These are phyloP conservation scores for Trifolium dubium DNA, from an alignment of 306 rosid genomes.

Conservation along the genomic window DNA sequence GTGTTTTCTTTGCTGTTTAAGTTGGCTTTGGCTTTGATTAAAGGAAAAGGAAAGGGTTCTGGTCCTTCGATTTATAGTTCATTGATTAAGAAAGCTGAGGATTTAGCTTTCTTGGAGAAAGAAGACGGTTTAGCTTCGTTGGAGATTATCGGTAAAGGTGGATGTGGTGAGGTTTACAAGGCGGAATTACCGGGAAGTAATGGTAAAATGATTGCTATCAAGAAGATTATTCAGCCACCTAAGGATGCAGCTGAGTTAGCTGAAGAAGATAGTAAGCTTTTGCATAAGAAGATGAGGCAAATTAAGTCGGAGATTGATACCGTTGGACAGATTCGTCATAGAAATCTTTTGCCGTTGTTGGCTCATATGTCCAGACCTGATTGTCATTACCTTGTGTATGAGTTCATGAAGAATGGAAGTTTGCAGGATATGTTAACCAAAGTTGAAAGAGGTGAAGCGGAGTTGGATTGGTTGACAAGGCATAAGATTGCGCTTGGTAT, in stretches of 20 bases:
- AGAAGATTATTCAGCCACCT: constrained; percentile 78
- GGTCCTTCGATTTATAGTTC: constrained; percentile 83
- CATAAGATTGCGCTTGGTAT: constrained; percentile 74
- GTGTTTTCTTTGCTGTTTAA: constrained; percentile 70
- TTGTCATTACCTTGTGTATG: constrained; percentile 82
- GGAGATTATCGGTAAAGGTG: constrained; percentile 73
- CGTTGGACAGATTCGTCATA: constrained; percentile 83
- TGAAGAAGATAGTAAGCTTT: constrained; percentile 71
- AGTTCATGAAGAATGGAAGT: constrained; percentile 94
- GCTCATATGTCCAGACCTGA: constrained; percentile 84
- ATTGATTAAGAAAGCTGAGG: constrained; percentile 65
- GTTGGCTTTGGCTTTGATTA: constrained; percentile 56
- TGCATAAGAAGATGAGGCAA: constrained; percentile 83
- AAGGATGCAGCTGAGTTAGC: constrained; percentile 61
- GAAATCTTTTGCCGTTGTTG: constrained; percentile 78
- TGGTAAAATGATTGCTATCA: constrained; percentile 78
- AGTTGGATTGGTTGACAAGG: constrained; percentile 73
- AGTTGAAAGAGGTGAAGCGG: constrained; percentile 46
- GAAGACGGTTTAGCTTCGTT: constrained; percentile 70
- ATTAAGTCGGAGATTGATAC: constrained; percentile 82
- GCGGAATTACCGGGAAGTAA: constrained; percentile 73
- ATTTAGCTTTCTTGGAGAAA: constrained; percentile 77
- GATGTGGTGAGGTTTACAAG: constrained; percentile 82
- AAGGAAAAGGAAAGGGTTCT: constrained; percentile 55
- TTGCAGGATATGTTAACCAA: constrained; percentile 57